Base-by-base conservation (phyloP, 495 filamentous ascomycete genomes). In the Astrothelium macrocarpum region DNA sequence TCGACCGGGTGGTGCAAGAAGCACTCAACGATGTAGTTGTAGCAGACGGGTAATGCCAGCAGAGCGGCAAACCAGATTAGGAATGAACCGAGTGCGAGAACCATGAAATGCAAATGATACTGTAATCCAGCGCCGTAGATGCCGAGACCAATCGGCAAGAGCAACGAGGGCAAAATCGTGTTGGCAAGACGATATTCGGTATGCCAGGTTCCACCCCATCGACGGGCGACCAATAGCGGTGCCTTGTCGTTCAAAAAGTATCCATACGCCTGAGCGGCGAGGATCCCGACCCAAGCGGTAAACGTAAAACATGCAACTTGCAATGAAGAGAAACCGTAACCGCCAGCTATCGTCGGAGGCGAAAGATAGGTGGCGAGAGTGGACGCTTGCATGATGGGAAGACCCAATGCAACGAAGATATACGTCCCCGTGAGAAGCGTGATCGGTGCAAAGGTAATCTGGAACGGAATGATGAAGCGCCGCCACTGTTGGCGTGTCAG, bases 101-200 rank as follows among this genome's bases (percentile, higher is more conserved):
- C 49, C 61, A 64, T 64, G 26, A 26, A 66, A 42, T 66, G 60
- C 16, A 66, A 26, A 42, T 66, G 64, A 45, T 66, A 66, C 34
- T 66, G 36, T n/a, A 66, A 26, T 25, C 18, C 26, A 10, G 62
- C 61, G 1, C 64, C 64, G 45, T n/a, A 65, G 26, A 66, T 29
- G 18, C 64, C 62, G 14, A 66, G 42, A 20, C 61, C 43, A 28
- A 64, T 65, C 5, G 62, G 43, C 34, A 65, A 2, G 4, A 59
- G n/a, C 11, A 66, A 28, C 3, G 45, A 25, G 16, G 64, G 62
- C 3, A 66, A 9, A 20, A 60, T 49, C 16, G 58, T 34, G 46
- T 23, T 31, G 34, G 31, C 16, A 2, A 66, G 61, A 29, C 62
- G 61, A 36, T 60, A 64, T 49, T 66, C 64, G 23, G 64, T 14